These are phyloP conservation scores for Dryas integrifolia DNA, from an alignment of 331 rosid genomes.

Conservation along the genomic window DNA sequence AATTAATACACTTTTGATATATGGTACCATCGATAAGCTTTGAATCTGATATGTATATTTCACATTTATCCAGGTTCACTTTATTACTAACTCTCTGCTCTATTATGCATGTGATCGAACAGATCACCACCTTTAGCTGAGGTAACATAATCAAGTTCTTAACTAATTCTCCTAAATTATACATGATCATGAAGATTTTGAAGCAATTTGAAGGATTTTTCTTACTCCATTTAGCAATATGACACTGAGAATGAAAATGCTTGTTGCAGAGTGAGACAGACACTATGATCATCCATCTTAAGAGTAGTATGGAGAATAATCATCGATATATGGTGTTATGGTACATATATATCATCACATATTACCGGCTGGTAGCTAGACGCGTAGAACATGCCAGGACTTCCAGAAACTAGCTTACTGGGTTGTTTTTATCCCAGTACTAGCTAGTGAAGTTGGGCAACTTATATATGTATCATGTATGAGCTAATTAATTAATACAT, in stretches of 20 bases:
- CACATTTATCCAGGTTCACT: slow-evolving; percentile 64
- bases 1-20: too few species aligned
- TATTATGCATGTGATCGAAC: not conserved
- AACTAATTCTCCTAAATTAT: not conserved
- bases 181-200: too few species aligned
- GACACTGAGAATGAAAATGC: not conserved
- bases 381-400: not conserved
- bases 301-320: not conserved
- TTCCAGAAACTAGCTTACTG: slow-evolving; percentile 6
- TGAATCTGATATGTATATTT: not conserved
- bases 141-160: slow-evolving; percentile 21
- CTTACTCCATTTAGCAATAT: too few species aligned
- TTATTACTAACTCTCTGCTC: slow-evolving; percentile 49
- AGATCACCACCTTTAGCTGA: slow-evolving; percentile 25
- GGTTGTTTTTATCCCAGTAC: slow-evolving; percentile 25
- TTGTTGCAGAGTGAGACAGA: not conserved
- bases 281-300: too few species aligned
- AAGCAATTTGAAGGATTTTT: too few species aligned
- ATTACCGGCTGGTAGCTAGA: not conserved
- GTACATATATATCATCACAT: not conserved
- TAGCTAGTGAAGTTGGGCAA: not conserved
- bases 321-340: slow-evolving; percentile 5
- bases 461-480: too few species aligned
- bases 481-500: too few species aligned
- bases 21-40: too few species aligned